Percentiles rank a stretch among this genome's conserved stretches.
These are phyloP conservation scores for Blepharisma stoltei DNA, from an alignment of 73 alveolate genomes.

Conservation along the genomic window DNA sequence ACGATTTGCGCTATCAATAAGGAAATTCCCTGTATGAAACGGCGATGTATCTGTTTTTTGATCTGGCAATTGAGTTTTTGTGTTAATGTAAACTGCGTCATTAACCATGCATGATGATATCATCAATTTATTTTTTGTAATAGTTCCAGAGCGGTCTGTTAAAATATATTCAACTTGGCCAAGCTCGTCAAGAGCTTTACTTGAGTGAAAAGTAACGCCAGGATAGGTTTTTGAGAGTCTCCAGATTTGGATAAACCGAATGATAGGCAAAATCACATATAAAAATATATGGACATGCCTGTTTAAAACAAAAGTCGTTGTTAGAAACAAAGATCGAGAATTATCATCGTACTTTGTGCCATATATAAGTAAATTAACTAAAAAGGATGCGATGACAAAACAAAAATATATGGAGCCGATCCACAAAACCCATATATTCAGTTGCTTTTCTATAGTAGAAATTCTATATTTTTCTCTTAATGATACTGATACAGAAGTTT, in stretches of 20 bases:
- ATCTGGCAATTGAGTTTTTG: no score
- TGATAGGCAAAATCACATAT: neutral
- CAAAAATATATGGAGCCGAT: neutral
- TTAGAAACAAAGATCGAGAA: no score
- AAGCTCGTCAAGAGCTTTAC: neutral
- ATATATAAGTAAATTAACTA: neutral
- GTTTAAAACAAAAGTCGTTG: neutral
- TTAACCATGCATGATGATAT: neutral
- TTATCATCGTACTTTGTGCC: no score
- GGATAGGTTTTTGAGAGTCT: neutral
- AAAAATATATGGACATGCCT: neutral
- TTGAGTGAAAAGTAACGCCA: neutral
- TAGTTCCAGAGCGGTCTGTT: neutral
- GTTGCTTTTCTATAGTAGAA: slow-evolving; percentile 7
- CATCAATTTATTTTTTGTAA: slow-evolving; percentile 2
- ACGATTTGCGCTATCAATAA: no score
- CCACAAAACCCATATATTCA: neutral
- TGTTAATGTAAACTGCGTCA: neutral
- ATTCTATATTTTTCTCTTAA: neutral
- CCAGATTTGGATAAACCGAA: neutral
- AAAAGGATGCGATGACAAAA: neutral
- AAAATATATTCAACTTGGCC: slow-evolving; percentile 11
- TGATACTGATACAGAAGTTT: neutral
- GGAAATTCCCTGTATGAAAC: no score
- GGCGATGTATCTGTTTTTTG: no score